Evolutionary conservation across 805 yeast species (phyloP), one percentile per base, ranked within the genome.

Genomic region (Sugiyamaella qingdaonensis): DNA sequence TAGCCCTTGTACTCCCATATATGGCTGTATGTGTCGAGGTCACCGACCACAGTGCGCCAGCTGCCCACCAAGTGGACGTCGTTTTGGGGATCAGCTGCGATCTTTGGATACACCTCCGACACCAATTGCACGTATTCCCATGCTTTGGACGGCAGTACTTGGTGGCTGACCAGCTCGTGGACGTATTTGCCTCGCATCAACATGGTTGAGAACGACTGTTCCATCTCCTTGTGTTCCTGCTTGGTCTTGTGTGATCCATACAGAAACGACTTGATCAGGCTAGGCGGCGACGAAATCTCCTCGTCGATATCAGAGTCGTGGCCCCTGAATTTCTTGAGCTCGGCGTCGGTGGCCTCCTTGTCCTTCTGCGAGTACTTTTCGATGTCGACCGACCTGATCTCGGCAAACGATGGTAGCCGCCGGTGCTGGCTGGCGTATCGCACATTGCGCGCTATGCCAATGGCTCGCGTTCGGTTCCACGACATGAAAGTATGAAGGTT

Each of bases 1-100:
- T 69, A 70, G 42, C 76, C 74, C 45, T 71, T 68, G 58, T 73
- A 73, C 58, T 73, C 76, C 76, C 75, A 73, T 49, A 73, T 67
- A 52, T 73, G 73, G 19, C 66, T 62, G 52, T 67, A 73, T 11
- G 72, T 68, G 57, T 72, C 75, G 54, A 68, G 61, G 50, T 73
- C 75, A 21, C 77, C 77, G 13, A 72, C 62, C 3, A 73, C 74
- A 10, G 68, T 61, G 39, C 76, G 61, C 77, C 77, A 73, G 46
- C 70, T 64, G 10, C 77, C 77, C 13, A 73, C 73, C n/a, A 73
- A 62, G 37, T 69, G 69, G 29, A 66, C 67, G 21, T 65, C 62
- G 42, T 67, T 63, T 32, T 45, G 49, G 13, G 67, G 63, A 55
- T 70, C 68, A 14, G 58, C 63, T 11, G 71, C 68, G 34, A 68